These are phyloP conservation scores for Diplotaxis tenuifolia DNA, from an alignment of 345 rosid species.

Conservation along the genomic window DNA sequence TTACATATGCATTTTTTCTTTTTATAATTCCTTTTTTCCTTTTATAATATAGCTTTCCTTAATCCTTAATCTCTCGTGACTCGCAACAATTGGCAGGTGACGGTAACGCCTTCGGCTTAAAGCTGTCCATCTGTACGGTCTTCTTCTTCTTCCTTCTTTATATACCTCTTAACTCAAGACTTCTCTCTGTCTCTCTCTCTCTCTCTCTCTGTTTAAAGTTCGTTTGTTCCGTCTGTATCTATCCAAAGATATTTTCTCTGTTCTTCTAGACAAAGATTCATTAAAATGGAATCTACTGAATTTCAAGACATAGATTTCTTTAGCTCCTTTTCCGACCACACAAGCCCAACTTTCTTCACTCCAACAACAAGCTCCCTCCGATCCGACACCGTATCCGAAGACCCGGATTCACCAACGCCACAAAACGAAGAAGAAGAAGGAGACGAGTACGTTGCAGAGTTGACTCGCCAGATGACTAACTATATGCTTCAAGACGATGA, in stretches of 20 bases:
- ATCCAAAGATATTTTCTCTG: conserved; percentile 1
- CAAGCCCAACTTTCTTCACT: conserved; percentile 30
- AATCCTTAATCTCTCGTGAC: conserved; percentile 15
- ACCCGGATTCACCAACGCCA: conserved; percentile 14
- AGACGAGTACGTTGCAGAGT: conserved; percentile 57
- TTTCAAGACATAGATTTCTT: conserved; percentile 27
- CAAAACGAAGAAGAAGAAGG: conserved; percentile 46
- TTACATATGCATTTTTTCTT: too few species aligned
- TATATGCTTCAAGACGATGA: conserved; percentile 50
- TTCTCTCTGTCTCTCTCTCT: conserved; percentile 18
- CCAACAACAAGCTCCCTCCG: conserved; percentile 28
- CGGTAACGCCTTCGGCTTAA: conserved; percentile 22
- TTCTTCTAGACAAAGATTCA: conserved; percentile 4
- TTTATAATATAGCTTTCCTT: conserved; percentile 7
- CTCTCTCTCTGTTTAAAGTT: conserved; percentile 9
- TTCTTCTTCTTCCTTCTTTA: conserved; percentile 19
- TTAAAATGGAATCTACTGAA: conserved; percentile 39
- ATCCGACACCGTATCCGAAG: conserved; percentile 2
- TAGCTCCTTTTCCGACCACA: conserved; percentile 15
- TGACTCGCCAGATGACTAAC: conserved; percentile 83
- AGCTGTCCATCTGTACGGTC: conserved; percentile 24
- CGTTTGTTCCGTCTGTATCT: conserved; percentile 12
- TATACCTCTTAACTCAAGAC: not conserved
- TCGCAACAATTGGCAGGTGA: conserved; percentile 40
- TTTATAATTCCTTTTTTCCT: too few species aligned